Evolutionary conservation across 768 basidiomycete genomes (phyloP), one percentile per base, ranked within the genome.

Genomic region (Peribolospora baueri): DNA sequence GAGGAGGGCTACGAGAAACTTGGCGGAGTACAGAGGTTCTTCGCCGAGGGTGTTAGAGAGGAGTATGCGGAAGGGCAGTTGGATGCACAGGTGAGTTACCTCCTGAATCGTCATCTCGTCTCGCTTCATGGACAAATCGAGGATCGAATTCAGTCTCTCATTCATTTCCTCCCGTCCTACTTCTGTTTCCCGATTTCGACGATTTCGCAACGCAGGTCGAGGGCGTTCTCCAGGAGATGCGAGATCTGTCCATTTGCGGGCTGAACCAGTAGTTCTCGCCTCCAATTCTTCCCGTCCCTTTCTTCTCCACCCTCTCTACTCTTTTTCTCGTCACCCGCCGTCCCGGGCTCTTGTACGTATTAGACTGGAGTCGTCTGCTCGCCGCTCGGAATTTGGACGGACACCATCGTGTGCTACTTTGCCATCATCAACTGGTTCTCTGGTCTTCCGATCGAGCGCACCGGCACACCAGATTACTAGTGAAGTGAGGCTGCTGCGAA

Each of bases 1-100:
- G 86, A 95, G 67, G 91, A 98, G 62, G 90, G 91, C 0, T 97
- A 98, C 66, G 88, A 95, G 70, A 93, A 88, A 69, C 76, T 95
- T 52, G 82, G 87, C 51, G 80, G 85, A 48, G 90, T 95, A 7
- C 91, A 98, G 68, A 72, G 86, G 80, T 85, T 39, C 55, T 54
- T 59, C 47, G 41, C 56, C 49, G 56, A 59, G 2, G 57, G 56
- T 7, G 59, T 61, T 46, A 75, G 90, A 58, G 91, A 98, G 61
- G 93, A 97, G 61, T 98, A 98, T 63, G 91, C 93, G 42, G 84
- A 85, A 48, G 93, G 93, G 5, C 84, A 87, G 67, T 72, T 98
- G 52, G 93, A 98, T 67, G 81, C 84, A 46, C 90, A 97, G 75
- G 84, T 81, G 63, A 49, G 69, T 48, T 9, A 48, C 11, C 8